Conservation (phyloP, 306 rosid species). For the Medicago lupulina region DNA sequence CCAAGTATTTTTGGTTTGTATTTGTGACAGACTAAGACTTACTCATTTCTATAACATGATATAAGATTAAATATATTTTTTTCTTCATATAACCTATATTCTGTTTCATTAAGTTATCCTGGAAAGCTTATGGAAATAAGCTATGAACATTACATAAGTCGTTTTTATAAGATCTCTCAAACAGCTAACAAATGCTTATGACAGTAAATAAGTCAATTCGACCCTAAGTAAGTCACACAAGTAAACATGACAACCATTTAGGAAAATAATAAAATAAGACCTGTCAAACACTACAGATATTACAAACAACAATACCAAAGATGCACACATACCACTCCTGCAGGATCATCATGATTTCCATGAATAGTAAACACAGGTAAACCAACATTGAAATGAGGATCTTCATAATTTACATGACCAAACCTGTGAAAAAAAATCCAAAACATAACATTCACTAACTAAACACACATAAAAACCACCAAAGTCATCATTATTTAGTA, state of each 20-base stretch:
- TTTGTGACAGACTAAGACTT: no score
- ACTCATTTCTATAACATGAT: background rate
- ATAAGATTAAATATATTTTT: background rate
- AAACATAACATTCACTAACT: background rate
- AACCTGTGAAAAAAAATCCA: constrained; percentile 57
- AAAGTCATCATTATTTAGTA: no score
- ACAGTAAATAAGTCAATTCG: background rate
- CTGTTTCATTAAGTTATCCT: background rate
- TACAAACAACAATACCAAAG: constrained; percentile 10
- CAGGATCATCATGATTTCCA: constrained; percentile 99
- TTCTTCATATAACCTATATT: background rate
- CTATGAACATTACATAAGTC: background rate
- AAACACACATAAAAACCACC: no score
- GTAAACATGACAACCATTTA: background rate
- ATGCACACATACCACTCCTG: constrained; percentile 86
- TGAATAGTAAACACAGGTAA: constrained; percentile 97
- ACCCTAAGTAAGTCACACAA: background rate
- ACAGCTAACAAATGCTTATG: background rate
- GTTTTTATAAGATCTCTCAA: background rate
- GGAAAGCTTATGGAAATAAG: background rate
- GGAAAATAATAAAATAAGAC: background rate
- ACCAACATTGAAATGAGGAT: constrained; percentile 96
- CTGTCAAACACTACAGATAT: background rate
- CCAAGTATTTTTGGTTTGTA: no score
- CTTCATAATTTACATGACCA: constrained; percentile 98